These are phyloP conservation scores for Fusarium avenaceum DNA, from an alignment of 2,329 filamentous ascomycete species.

Conservation along the genomic window DNA sequence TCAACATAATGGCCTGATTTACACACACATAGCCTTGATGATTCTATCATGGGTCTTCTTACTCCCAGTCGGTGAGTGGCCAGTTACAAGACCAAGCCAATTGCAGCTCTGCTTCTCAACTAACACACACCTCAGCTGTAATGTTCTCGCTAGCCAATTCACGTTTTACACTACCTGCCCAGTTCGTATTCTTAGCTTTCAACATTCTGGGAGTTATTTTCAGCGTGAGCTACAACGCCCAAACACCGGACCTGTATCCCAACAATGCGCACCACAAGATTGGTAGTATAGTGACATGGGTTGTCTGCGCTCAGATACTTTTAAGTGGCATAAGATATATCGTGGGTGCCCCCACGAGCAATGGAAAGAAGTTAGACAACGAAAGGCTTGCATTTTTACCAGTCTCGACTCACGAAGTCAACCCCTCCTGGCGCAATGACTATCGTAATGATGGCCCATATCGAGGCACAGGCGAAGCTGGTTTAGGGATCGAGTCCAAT, in stretches of 20 bases:
- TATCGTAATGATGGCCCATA: constrained; percentile 62
- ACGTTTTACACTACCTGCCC: constrained; percentile 75
- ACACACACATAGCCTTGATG: constrained; percentile 80
- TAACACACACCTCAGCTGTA: constrained; percentile 69
- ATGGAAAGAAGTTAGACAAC: neutral
- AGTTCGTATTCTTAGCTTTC: constrained; percentile 74
- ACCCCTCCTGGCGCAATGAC: constrained; percentile 55
- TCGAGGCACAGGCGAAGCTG: constrained; percentile 78
- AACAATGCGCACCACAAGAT: constrained; percentile 90
- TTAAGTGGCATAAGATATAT: constrained; percentile 76
- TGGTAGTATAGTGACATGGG: constrained; percentile 85
- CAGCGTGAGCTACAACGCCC: constrained; percentile 79
- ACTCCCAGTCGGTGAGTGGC: constrained; percentile 76
- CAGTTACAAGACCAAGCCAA: neutral
- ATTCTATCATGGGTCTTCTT: constrained; percentile 78
- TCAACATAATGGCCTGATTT: constrained; percentile 68
- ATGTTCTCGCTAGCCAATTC: constrained; percentile 89
- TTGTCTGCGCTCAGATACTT: constrained; percentile 77
- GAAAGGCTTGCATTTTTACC: constrained; percentile 69
- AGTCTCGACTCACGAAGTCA: constrained; percentile 61
- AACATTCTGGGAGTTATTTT: constrained; percentile 76
- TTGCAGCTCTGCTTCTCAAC: neutral
- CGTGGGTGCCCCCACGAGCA: constrained; percentile 49
- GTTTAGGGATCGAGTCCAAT: constrained; percentile 79
- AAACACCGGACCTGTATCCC: constrained; percentile 87